These are phyloP conservation scores for Platanthera zijinensis DNA, from an alignment of 106 monocot genomes.

Conservation along the genomic window DNA sequence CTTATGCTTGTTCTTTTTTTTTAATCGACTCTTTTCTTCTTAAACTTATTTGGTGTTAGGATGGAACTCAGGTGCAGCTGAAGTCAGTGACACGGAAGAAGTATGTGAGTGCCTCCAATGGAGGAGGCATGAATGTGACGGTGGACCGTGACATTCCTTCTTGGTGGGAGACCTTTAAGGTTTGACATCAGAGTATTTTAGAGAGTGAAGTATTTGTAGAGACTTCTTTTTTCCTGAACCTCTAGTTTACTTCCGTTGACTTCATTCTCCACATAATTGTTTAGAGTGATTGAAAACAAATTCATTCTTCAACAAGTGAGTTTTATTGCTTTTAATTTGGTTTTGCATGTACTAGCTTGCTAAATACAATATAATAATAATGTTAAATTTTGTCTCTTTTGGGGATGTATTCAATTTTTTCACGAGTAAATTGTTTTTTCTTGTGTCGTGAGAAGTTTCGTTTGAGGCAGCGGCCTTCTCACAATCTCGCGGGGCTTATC, in stretches of 20 bases:
- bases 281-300: neutral
- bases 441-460: too few relatives aligned
- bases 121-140: conserved; percentile 55
- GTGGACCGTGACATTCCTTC: conserved; percentile 56
- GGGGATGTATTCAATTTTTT: too few relatives aligned
- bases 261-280: neutral
- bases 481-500: too few relatives aligned
- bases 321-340: neutral
- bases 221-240: neutral
- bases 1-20: neutral
- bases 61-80: conserved; percentile 75
- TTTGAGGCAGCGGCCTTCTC: too few relatives aligned
- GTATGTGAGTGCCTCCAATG: conserved; percentile 54
- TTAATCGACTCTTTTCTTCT: neutral
- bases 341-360: too few relatives aligned
- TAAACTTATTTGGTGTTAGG: conserved; percentile 28
- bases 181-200: conserved; percentile 4
- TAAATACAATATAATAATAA: too few relatives aligned
- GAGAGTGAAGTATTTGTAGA: neutral
- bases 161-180: conserved; percentile 81
- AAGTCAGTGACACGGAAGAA: conserved; percentile 52
- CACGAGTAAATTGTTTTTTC: too few relatives aligned
- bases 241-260: neutral
- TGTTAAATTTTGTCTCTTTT: too few relatives aligned
- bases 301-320: neutral